phyloP scores from a whole-genome alignment of 768 basidiomycete genomes.

The Lactarius psammicola region DNA sequence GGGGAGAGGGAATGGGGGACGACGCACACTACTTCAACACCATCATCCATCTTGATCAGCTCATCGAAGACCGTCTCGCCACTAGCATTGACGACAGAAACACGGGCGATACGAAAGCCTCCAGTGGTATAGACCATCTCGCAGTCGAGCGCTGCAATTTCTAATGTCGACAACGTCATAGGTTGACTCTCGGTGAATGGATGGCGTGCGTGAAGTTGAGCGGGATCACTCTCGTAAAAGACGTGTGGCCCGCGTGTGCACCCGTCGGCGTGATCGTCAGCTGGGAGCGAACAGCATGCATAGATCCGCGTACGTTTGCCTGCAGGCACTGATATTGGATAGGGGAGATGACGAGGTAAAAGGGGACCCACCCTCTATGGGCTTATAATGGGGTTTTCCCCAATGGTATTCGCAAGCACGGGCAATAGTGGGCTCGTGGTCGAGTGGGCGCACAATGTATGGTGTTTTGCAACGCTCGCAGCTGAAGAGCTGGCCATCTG shows the following conservation, averaged over 20 bases:
- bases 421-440: constrained; percentile 42
- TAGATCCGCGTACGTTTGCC: constrained; percentile 69
- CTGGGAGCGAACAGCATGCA: constrained; percentile 73
- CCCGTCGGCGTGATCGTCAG: constrained; percentile 53
- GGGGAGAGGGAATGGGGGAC: background rate
- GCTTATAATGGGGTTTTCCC: constrained; percentile 65
- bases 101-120: constrained; percentile 85
- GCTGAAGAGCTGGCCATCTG: constrained; percentile 56
- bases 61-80: constrained; percentile 81
- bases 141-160: constrained; percentile 89
- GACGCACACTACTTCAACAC: constrained; percentile 71
- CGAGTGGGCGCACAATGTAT: constrained; percentile 51
- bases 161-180: constrained; percentile 45
- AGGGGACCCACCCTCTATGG: constrained; percentile 57
- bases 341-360: background rate
- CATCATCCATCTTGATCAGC: constrained; percentile 75
- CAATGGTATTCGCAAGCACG: constrained; percentile 79
- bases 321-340: constrained; percentile 33
- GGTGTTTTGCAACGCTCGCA: constrained; percentile 81
- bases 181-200: constrained; percentile 57
- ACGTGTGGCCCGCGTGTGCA: constrained; percentile 85
- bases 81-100: constrained; percentile 80
- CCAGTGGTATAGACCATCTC: constrained; percentile 97
- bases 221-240: constrained; percentile 74
- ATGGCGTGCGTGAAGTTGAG: constrained; percentile 69